These are phyloP conservation scores for Trichophyton simii DNA, from an alignment of 2,329 filamentous ascomycete genomes.

Conservation along the genomic window DNA sequence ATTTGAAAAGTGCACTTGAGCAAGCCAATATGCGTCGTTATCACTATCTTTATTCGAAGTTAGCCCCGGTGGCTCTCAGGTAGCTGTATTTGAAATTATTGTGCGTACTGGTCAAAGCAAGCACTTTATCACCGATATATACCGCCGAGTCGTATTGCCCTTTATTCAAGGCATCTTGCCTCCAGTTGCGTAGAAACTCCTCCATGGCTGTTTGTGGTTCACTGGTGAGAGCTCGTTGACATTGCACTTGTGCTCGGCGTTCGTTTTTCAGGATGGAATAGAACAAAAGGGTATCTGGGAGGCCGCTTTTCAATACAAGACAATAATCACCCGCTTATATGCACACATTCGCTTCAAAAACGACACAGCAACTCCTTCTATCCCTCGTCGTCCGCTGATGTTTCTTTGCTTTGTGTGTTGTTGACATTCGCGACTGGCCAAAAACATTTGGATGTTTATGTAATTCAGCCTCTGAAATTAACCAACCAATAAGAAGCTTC, in stretches of 20 bases:
- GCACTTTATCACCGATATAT: slow-evolving; percentile 91
- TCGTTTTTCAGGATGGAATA: background rate
- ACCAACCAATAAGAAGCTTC: background rate
- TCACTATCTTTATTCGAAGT: slow-evolving; percentile 57
- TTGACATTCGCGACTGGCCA: background rate
- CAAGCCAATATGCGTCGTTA: slow-evolving; percentile 90
- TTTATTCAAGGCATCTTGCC: slow-evolving; percentile 88
- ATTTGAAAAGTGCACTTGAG: slow-evolving; percentile 93
- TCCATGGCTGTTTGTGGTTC: slow-evolving; percentile 53
- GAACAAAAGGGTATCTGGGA: background rate
- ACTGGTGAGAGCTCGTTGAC: background rate
- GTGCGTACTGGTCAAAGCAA: slow-evolving; percentile 69
- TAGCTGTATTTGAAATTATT: slow-evolving; percentile 7
- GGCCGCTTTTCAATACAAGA: background rate
- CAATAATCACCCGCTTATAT: background rate
- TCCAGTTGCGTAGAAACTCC: slow-evolving; percentile 83
- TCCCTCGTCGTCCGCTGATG: background rate
- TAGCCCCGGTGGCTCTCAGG: background rate
- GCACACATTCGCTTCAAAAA: background rate
- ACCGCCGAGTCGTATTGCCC: slow-evolving; percentile 94
- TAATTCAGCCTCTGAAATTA: background rate
- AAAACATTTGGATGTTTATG: background rate
- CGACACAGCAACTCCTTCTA: background rate
- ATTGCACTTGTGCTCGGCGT: background rate
- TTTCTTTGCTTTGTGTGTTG: background rate